Conservation (phyloP, 768 basidiomycete genomes). For the Russula sp. region DNA sequence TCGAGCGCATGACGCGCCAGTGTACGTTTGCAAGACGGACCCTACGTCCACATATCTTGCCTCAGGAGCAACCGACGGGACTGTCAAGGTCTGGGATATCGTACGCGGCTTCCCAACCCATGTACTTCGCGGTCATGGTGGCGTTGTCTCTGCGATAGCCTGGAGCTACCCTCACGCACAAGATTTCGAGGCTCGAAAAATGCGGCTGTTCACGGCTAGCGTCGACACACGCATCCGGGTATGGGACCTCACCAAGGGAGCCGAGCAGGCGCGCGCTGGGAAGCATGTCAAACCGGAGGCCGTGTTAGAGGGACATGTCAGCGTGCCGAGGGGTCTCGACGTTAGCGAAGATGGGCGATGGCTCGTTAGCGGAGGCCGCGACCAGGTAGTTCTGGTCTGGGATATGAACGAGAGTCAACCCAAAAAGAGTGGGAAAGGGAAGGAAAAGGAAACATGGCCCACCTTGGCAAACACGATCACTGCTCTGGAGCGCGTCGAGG, state of each 20-base stretch:
- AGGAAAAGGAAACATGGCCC: slow-evolving; percentile 49
- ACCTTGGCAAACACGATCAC: slow-evolving; percentile 76
- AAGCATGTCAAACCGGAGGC: slow-evolving; percentile 63
- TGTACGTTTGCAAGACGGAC: slow-evolving; percentile 83
- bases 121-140: slow-evolving; percentile 93
- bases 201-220: slow-evolving; percentile 87
- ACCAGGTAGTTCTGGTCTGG: slow-evolving; percentile 93
- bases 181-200: slow-evolving; percentile 43
- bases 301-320: slow-evolving; percentile 92
- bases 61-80: slow-evolving; percentile 93
- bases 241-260: slow-evolving; percentile 66
- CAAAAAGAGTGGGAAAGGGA: slow-evolving; percentile 47
- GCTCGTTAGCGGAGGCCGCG: slow-evolving; percentile 88
- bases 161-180: slow-evolving; percentile 73
- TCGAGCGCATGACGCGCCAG: slow-evolving; percentile 89
- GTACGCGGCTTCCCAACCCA: slow-evolving; percentile 87
- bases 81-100: slow-evolving; percentile 97
- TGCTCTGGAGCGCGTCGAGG: slow-evolving; percentile 81
- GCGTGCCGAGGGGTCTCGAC: slow-evolving; percentile 88
- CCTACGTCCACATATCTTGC: slow-evolving; percentile 89
- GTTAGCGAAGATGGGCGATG: slow-evolving; percentile 82
- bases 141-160: slow-evolving; percentile 87
- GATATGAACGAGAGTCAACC: slow-evolving; percentile 50
- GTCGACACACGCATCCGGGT: slow-evolving; percentile 91
- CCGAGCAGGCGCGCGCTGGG: slow-evolving; percentile 54